Evolutionary conservation across 176 grass and related monocot genomes (phyloP).

Genomic region (Oryza australiensis): DNA sequence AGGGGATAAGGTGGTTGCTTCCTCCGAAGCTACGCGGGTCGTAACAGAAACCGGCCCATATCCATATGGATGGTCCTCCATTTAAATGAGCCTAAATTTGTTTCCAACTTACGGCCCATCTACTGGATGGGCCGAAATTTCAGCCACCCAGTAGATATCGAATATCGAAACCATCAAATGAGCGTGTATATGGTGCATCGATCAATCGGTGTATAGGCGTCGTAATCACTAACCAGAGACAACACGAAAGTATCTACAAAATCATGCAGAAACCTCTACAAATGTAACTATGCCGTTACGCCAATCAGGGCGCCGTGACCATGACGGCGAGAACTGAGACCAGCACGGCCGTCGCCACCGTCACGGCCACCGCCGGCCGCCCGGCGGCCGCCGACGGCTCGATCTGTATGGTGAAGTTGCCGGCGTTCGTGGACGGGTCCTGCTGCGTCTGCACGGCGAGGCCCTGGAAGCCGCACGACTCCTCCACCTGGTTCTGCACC

Average conservation of each 20-base stretch:
- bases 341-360: not conserved
- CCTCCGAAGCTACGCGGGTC: not conserved
- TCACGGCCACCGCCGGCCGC: not conserved
- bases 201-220: too few species aligned
- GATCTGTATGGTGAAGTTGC: slow-evolving; percentile 88
- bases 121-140: not conserved
- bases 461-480: slow-evolving; percentile 67
- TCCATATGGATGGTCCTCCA: too few species aligned
- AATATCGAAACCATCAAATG: too few species aligned
- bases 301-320: not conserved
- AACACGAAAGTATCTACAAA: not conserved
- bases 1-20: slow-evolving; percentile 49
- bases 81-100: too few species aligned
- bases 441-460: slow-evolving; percentile 56
- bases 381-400: not conserved
- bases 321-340: not conserved
- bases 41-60: too few species aligned
- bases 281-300: not conserved
- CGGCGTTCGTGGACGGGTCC: slow-evolving; percentile 61
- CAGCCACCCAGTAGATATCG: too few species aligned
- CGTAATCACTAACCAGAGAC: not conserved
- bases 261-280: slow-evolving; percentile 9
- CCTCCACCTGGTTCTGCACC: slow-evolving; percentile 55
- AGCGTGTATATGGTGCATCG: too few species aligned
- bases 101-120: too few species aligned